Percentiles rank a stretch among this genome's conserved stretches.
Evolutionary conservation across 1,284 basidiomycete genomes (phyloP).

Genomic region (Austroboletus niveus): DNA sequence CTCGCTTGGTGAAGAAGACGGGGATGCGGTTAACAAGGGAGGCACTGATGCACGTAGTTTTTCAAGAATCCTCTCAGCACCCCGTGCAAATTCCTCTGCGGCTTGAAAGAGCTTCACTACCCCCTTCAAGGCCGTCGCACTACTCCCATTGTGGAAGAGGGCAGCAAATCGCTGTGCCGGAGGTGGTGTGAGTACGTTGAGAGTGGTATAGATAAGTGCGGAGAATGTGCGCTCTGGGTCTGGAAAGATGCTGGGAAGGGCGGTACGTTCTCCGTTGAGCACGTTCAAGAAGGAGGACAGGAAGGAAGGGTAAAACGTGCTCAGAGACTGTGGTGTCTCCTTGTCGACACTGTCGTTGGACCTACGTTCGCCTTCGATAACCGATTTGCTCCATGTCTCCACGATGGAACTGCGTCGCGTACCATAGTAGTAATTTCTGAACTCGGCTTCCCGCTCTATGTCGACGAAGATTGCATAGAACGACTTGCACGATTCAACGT

Average conservation of each 20-base stretch:
- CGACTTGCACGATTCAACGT: constrained; percentile 68
- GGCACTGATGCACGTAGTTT: constrained; percentile 56
- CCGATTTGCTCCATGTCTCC: constrained; percentile 63
- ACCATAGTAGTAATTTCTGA: constrained; percentile 90
- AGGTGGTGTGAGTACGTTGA: constrained; percentile 78
- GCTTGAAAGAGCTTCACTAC: constrained; percentile 69
- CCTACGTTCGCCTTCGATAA: constrained; percentile 40
- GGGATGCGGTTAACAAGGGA: constrained; percentile 21
- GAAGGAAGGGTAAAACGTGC: constrained; percentile 71
- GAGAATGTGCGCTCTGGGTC: constrained; percentile 74
- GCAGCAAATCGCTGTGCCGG: constrained; percentile 73
- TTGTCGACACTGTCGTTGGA: constrained; percentile 23
- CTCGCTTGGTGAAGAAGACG: constrained; percentile 20
- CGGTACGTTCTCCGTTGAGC: constrained; percentile 68
- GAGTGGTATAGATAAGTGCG: constrained; percentile 75
- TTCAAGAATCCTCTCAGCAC: constrained; percentile 73
- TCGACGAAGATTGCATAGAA: constrained; percentile 86
- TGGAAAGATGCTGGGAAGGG: constrained; percentile 80
- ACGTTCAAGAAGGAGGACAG: constrained; percentile 66
- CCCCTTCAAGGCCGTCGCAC: constrained; percentile 60
- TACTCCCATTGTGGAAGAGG: constrained; percentile 59
- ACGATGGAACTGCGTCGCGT: constrained; percentile 67
- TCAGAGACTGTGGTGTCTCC: constrained; percentile 42
- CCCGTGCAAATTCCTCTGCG: constrained; percentile 78
- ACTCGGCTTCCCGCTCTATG: constrained; percentile 89